Base-by-base conservation (phyloP, 371 early-diverging fungal genomes). In the Dichotomocladium elegans region DNA sequence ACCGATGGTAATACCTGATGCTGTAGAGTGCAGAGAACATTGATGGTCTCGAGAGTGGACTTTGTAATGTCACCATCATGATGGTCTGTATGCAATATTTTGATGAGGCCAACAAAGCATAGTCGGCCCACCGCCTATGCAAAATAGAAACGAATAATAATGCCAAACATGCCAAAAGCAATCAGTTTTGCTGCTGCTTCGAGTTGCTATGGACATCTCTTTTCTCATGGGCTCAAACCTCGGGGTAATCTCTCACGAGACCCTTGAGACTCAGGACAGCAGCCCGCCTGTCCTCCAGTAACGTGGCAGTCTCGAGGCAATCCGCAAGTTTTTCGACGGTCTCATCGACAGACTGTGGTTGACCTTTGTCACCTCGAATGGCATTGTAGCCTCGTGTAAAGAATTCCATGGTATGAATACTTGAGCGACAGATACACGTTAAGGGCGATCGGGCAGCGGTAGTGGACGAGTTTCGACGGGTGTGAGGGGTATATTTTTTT, bases 241-340 rank as follows among this genome's bases (percentile, higher is more conserved):
- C 66, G 47, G 66, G 67, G 60, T 70, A 69, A 47, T 96, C 93
- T 40, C 90, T 68, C 7, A 91, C 82, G 30, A 96, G 80, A 0
- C 92, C 93, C 57, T 92, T 93, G 41, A 98, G 70, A 5, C 89
- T 87, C 26, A 88, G 77, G 4, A 94, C 91, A 5, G 92, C 92
- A 3, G 94, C 92, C 37, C 95, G 72, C 47, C 92, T 70, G 71
- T 98, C 97, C 62, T 96, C 95, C 22, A 92, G 61, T 21, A 93
- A 75, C 5, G 92, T 91, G 3, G 92, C 84, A 37, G 91, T 85
- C 50, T 79, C 81, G 24, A 92, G 85, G 42, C 95, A 83, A 62
- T 94, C 95, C 27, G 89, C 88, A 41, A 97, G 77, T 55, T 83
- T 87, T 57, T 88, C 88, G 62, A 96, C 85, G 10, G 94, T 92